phyloP scores from a whole-genome alignment of 2,329 filamentous ascomycete species.

The Curvularia hawaiiensis region DNA sequence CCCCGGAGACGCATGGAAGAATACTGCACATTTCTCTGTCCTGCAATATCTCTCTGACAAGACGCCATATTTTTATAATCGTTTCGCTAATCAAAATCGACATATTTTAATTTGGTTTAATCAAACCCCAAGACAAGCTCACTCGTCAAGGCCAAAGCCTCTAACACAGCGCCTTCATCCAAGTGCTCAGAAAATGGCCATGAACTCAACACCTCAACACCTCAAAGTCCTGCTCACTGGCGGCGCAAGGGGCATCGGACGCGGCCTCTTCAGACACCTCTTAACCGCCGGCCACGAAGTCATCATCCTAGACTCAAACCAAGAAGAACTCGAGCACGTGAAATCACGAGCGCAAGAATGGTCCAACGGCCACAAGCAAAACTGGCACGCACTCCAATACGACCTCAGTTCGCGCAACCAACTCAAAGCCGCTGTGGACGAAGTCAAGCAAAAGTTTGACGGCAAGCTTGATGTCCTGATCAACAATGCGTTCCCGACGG shows the following conservation, averaged over 20 bases:
- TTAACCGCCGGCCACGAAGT: constrained; percentile 51
- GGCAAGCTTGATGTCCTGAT: constrained; percentile 42
- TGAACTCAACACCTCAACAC: constrained; percentile 7
- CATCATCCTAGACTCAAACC: constrained; percentile 53
- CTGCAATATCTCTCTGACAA: background rate
- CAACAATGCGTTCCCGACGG: constrained; percentile 44
- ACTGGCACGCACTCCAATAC: constrained; percentile 37
- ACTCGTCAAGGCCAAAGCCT: background rate
- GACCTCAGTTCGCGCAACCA: constrained; percentile 49
- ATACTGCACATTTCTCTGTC: background rate
- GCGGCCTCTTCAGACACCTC: constrained; percentile 52
- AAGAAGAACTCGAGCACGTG: constrained; percentile 48
- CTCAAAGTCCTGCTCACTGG: constrained; percentile 49
- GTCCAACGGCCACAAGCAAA: constrained; percentile 19
- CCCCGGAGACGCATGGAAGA: background rate
- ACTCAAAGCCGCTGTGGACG: constrained; percentile 45
- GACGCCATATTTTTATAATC: background rate
- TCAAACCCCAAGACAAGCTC: background rate
- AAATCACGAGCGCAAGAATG: constrained; percentile 36
- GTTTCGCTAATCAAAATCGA: background rate
- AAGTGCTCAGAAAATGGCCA: background rate
- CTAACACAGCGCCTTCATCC: background rate
- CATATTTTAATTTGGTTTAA: background rate
- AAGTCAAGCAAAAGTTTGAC: constrained; percentile 45
- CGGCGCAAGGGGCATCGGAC: constrained; percentile 54